Evolutionary conservation across 1,139 yeast species (phyloP).

Genomic region (Sugiyamaella pinicola): DNA sequence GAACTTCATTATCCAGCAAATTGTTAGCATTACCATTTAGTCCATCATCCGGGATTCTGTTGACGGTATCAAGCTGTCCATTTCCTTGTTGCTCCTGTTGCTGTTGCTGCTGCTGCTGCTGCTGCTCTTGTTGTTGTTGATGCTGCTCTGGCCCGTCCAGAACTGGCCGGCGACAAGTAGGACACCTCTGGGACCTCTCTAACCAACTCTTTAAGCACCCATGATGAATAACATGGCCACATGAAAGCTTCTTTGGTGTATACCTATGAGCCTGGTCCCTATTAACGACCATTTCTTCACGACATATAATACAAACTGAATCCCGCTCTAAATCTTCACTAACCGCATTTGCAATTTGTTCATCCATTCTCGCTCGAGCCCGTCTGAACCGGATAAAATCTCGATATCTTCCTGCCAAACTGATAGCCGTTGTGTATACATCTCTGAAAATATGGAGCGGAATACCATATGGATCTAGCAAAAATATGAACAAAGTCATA

Average conservation of each 20-base stretch:
- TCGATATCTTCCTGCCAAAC: conserved; percentile 52
- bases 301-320: conserved; percentile 77
- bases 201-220: conserved; percentile 94
- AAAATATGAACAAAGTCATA: conserved; percentile 53
- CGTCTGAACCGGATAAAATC: conserved; percentile 59
- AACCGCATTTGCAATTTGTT: conserved; percentile 55
- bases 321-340: conserved; percentile 66
- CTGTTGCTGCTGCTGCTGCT: conserved; percentile 9
- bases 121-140: conserved; percentile 7
- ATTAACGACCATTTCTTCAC: conserved; percentile 68
- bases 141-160: conserved; percentile 27
- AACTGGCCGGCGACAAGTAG: conserved; percentile 85
- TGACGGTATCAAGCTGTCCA: conserved; percentile 1
- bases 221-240: conserved; percentile 87
- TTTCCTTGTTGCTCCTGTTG: conserved; percentile 9
- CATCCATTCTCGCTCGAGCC: conserved; percentile 67
- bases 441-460: conserved; percentile 74
- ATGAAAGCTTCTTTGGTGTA: conserved; percentile 72
- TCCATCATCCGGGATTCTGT: background rate
- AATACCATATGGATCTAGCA: conserved; percentile 52
- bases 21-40: background rate
- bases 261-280: conserved; percentile 47
- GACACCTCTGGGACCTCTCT: conserved; percentile 88
- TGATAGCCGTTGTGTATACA: conserved; percentile 56
- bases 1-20: conserved; percentile 4